Conservation (phyloP, 805 yeast species). For the Kodamaea kaohsiungensis region DNA sequence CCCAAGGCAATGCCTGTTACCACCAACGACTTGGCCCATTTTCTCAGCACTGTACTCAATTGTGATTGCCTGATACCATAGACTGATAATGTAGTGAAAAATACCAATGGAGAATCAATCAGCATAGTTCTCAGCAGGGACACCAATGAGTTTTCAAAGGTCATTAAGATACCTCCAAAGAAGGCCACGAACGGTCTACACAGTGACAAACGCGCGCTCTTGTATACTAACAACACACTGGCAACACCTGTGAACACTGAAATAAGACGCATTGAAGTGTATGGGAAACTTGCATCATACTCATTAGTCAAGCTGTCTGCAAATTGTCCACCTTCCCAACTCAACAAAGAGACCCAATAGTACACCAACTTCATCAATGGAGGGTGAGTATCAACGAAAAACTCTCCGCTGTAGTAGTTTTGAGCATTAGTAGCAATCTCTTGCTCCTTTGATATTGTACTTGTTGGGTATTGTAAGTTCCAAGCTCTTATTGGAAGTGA, state of each 20-base stretch:
- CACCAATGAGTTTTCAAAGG: constrained; percentile 65
- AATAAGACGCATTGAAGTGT: constrained; percentile 47
- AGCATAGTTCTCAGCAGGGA: constrained; percentile 56
- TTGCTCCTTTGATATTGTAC: constrained; percentile 36
- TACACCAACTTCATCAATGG: constrained; percentile 65
- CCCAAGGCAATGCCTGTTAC: constrained; percentile 54
- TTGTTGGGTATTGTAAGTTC: background rate
- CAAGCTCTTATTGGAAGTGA: background rate
- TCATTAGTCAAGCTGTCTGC: constrained; percentile 14
- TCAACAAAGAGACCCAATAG: constrained; percentile 50
- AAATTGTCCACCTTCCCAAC: constrained; percentile 24
- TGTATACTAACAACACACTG: constrained; percentile 52
- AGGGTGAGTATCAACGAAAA: constrained; percentile 72
- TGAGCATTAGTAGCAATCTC: constrained; percentile 42
- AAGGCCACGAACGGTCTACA: constrained; percentile 53
- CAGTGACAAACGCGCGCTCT: constrained; percentile 55
- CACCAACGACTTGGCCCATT: constrained; percentile 56
- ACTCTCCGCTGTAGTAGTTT: constrained; percentile 55
- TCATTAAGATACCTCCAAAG: constrained; percentile 51
- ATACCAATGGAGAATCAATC: constrained; percentile 46
- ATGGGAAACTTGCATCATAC: constrained; percentile 41
- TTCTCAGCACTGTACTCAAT: constrained; percentile 43
- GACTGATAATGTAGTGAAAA: constrained; percentile 48
- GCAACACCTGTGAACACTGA: constrained; percentile 57
- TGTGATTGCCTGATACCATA: constrained; percentile 54